Conservation (phyloP, 1,139 yeast genomes). For the Komagataea norvegica region DNA sequence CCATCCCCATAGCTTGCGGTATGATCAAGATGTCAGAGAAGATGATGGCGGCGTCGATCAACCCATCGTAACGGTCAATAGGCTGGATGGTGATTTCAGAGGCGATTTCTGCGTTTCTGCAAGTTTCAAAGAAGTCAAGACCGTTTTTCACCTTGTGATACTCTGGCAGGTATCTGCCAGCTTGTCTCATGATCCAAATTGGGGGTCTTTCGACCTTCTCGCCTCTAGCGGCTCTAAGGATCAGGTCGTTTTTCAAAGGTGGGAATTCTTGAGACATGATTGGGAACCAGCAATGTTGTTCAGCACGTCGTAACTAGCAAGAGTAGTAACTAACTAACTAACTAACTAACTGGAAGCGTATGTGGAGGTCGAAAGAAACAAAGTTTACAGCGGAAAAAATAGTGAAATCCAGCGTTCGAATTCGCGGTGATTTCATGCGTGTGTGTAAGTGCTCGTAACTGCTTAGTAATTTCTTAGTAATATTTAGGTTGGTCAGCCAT, state of each 20-base stretch:
- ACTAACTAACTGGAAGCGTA: too few species aligned
- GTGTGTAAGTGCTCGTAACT: too few species aligned
- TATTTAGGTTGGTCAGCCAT: too few species aligned
- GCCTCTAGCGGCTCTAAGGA: conserved; percentile 79
- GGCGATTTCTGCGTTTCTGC: conserved; percentile 91
- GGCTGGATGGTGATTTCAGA: conserved; percentile 95
- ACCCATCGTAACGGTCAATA: conserved; percentile 79
- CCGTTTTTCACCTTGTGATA: conserved; percentile 84
- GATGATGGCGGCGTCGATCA: conserved; percentile 93
- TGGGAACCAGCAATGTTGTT: background rate
- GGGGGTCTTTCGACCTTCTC: conserved; percentile 96
- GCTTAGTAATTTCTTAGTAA: too few species aligned
- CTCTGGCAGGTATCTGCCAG: conserved; percentile 69
- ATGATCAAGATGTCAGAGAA: conserved; percentile 93
- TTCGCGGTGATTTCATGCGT: too few species aligned
- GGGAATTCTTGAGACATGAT: conserved; percentile 40
- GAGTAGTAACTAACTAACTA: background rate
- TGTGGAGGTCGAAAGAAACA: too few species aligned
- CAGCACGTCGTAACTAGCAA: background rate
- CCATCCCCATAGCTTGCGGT: conserved; percentile 98
- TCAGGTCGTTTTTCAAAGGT: conserved; percentile 78
- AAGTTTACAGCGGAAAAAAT: too few species aligned
- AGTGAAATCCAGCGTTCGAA: too few species aligned
- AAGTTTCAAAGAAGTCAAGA: conserved; percentile 89
- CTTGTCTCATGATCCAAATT: conserved; percentile 85